Conservation (phyloP, 106 monocot species). For the Chionographis japonica region DNA sequence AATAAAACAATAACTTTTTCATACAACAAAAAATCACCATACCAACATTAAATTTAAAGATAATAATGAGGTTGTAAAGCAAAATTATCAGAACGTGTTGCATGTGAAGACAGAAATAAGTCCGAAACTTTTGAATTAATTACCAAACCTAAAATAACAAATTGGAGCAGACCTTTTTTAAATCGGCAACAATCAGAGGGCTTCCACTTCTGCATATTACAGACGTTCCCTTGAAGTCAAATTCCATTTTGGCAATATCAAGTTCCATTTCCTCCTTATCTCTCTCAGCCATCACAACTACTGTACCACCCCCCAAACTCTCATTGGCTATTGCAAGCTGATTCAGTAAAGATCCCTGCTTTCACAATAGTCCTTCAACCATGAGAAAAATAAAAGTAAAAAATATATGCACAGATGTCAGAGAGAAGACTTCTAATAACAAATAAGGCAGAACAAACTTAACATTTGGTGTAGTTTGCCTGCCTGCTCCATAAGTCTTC, state of each 20-base stretch:
- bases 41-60: background rate
- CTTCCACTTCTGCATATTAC: slow-evolving; percentile 81
- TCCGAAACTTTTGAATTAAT: no score
- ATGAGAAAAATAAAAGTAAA: background rate
- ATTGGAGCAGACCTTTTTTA: slow-evolving; percentile 49
- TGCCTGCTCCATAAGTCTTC: no score
- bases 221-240: slow-evolving; percentile 66
- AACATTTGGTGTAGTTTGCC: background rate
- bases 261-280: slow-evolving; percentile 78
- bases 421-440: background rate
- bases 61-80: background rate
- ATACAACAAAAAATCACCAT: background rate
- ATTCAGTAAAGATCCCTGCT: slow-evolving; percentile 63
- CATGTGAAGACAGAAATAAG: background rate
- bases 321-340: slow-evolving; percentile 70
- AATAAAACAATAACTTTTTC: background rate
- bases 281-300: slow-evolving; percentile 75
- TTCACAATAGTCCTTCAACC: background rate
- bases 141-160: no score
- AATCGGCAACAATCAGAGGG: slow-evolving; percentile 64
- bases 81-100: background rate
- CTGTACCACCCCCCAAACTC: slow-evolving; percentile 56
- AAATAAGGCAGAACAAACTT: background rate
- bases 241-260: slow-evolving; percentile 77
- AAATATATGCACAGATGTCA: background rate